Conservation (phyloP, 176 grass and related monocot genomes). For the Ananas comosus region DNA sequence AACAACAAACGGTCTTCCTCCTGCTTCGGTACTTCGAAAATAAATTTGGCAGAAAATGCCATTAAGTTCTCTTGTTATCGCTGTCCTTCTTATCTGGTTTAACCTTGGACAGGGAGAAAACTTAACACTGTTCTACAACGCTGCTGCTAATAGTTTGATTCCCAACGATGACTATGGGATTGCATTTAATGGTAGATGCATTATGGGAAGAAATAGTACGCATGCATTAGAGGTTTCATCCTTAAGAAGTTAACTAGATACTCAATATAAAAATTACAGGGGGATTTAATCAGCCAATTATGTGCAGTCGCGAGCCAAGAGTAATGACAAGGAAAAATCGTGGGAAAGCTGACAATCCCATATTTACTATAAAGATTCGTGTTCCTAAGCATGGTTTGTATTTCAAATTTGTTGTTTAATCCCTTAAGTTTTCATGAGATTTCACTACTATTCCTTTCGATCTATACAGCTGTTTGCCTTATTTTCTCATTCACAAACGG, state of each 20-base stretch:
- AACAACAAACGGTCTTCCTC: constrained; percentile 63
- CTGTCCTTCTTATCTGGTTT: not conserved
- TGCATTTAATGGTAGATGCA: constrained; percentile 63
- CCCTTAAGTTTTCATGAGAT: not conserved
- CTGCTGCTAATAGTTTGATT: constrained; percentile 37
- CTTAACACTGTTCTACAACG: constrained; percentile 89
- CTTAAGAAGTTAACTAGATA: not conserved
- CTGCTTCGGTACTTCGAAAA: constrained; percentile 38
- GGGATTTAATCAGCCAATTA: constrained; percentile 97
- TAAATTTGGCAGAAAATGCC: not conserved
- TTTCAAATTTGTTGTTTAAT: not conserved
- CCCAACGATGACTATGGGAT: constrained; percentile 60
- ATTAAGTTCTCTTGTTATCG: not conserved
- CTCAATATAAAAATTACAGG: constrained; percentile 26
- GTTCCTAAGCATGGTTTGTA: constrained; percentile 61
- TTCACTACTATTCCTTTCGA: not conserved
- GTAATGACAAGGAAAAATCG: constrained; percentile 69
- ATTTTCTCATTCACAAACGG: constrained; percentile 97
- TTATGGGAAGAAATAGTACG: not conserved
- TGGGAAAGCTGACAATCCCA: constrained; percentile 63
- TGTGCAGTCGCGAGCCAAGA: constrained; percentile 86
- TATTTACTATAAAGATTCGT: constrained; percentile 74
- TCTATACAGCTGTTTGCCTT: constrained; percentile 52
- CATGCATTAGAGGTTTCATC: not conserved
- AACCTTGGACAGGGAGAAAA: constrained; percentile 47